phyloP scores from a whole-genome alignment of 306 rosid genomes.

The Psophocarpus tetragonolobus region DNA sequence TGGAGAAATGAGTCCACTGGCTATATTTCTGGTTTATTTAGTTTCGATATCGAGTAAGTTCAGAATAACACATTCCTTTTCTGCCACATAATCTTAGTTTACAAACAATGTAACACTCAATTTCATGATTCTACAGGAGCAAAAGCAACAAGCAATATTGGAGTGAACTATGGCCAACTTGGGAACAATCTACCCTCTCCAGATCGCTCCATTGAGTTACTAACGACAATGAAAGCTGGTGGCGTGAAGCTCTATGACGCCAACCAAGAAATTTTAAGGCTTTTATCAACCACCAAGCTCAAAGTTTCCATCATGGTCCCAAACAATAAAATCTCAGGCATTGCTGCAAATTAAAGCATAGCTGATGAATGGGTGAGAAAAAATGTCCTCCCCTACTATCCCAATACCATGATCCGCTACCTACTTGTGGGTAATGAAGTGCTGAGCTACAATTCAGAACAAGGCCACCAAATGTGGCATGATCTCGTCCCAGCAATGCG shows the following conservation, averaged over 20 bases:
- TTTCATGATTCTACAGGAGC: slow-evolving; percentile 44
- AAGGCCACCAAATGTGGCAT: slow-evolving; percentile 56
- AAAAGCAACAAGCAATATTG: slow-evolving; percentile 54
- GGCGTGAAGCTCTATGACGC: slow-evolving; percentile 74
- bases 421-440: slow-evolving; percentile 83
- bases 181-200: slow-evolving; percentile 79
- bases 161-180: slow-evolving; percentile 77
- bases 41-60: slow-evolving; percentile 54
- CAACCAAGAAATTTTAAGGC: slow-evolving; percentile 58
- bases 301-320: slow-evolving; percentile 77
- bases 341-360: slow-evolving; percentile 57
- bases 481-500: slow-evolving; percentile 80
- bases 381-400: slow-evolving; percentile 64
- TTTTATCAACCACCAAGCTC: slow-evolving; percentile 55
- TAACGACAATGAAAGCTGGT: slow-evolving; percentile 55
- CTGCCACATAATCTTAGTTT: not conserved
- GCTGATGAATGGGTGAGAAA: slow-evolving; percentile 74
- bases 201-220: slow-evolving; percentile 44
- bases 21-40: slow-evolving; percentile 39
- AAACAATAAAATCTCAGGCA: slow-evolving; percentile 59
- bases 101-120: not conserved
- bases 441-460: slow-evolving; percentile 53
- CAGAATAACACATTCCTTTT: not conserved
- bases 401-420: slow-evolving; percentile 57
- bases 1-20: slow-evolving; percentile 41